Conservation (phyloP, 495 filamentous ascomycete genomes). For the Neurospora sublineolata region DNA sequence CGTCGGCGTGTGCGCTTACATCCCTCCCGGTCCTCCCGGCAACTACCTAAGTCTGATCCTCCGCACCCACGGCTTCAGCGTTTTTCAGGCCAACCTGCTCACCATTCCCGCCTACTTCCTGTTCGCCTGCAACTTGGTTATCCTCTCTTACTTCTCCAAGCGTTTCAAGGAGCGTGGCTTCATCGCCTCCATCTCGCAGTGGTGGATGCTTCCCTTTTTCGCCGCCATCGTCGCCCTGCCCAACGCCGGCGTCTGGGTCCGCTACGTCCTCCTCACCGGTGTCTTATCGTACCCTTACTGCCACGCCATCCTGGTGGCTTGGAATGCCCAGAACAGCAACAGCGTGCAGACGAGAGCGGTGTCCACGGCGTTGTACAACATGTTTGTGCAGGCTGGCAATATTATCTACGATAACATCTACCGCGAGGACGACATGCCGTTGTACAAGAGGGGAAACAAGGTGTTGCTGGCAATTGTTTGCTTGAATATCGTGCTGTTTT, state of each 20-base stretch:
- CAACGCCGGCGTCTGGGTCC: constrained; percentile 35
- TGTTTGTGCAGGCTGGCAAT: constrained; percentile 35
- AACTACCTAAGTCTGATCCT: constrained; percentile 42
- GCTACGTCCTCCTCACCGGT: constrained; percentile 40
- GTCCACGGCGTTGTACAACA: constrained; percentile 40
- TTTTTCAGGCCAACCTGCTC: constrained; percentile 44
- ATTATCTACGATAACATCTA: constrained; percentile 45
- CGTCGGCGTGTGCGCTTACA: constrained; percentile 40
- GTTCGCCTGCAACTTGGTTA: constrained; percentile 29
- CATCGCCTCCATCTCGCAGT: constrained; percentile 36
- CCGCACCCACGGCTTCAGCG: constrained; percentile 38
- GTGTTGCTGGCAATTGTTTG: constrained; percentile 33
- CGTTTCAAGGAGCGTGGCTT: constrained; percentile 42
- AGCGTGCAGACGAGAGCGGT: constrained; percentile 53
- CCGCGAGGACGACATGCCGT: constrained; percentile 42
- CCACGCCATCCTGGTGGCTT: constrained; percentile 50
- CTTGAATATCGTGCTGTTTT: constrained; percentile 28
- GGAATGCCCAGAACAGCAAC: constrained; percentile 50
- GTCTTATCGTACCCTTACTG: constrained; percentile 50
- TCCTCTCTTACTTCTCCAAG: constrained; percentile 44
- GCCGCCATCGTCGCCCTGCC: constrained; percentile 38
- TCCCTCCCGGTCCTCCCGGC: constrained; percentile 34
- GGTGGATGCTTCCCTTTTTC: constrained; percentile 46
- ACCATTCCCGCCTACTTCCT: constrained; percentile 39
- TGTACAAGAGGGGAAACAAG: constrained; percentile 41